A percentile compares a stretch with the other conserved stretches of the same genome.
Evolutionary conservation across 371 early-diverging fungal genomes (phyloP).

Genomic region (Gilbertella persicaria): DNA sequence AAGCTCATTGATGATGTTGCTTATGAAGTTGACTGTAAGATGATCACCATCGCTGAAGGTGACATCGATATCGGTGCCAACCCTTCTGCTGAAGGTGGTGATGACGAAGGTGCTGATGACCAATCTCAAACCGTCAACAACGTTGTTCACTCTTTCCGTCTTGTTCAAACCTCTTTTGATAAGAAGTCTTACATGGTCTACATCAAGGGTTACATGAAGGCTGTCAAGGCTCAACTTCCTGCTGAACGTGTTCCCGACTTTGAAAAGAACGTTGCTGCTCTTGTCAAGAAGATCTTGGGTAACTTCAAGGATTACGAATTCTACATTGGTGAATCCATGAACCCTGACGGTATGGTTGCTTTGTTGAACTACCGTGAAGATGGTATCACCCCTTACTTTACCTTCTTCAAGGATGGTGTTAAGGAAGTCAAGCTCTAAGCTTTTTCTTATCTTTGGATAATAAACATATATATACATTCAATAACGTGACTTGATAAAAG

Average conservation of each 20-base stretch:
- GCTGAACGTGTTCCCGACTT: constrained; percentile 74
- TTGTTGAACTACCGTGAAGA: constrained; percentile 95
- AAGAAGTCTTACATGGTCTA: constrained; percentile 92
- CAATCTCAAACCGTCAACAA: constrained; percentile 75
- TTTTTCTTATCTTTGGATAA: neutral
- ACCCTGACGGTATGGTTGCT: constrained; percentile 88
- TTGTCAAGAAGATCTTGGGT: constrained; percentile 78
- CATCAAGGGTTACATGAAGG: constrained; percentile 95
- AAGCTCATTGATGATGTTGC: constrained; percentile 68
- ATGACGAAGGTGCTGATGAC: constrained; percentile 67
- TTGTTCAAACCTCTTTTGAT: constrained; percentile 77
- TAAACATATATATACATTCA: neutral
- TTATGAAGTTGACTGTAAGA: constrained; percentile 82
- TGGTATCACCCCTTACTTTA: constrained; percentile 89
- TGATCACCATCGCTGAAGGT: constrained; percentile 67
- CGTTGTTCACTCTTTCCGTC: constrained; percentile 83
- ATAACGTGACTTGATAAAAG: no score
- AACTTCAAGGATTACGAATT: constrained; percentile 92
- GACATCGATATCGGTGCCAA: constrained; percentile 94
- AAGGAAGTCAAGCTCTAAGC: constrained; percentile 73
- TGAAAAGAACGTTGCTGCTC: constrained; percentile 61
- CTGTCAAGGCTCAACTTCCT: constrained; percentile 61
- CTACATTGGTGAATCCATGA: constrained; percentile 87
- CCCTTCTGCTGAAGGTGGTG: constrained; percentile 88
- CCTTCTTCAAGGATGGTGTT: constrained; percentile 93